These are phyloP conservation scores for Sugiyamaella neomexicana DNA, from an alignment of 1,139 yeast species.

Conservation along the genomic window DNA sequence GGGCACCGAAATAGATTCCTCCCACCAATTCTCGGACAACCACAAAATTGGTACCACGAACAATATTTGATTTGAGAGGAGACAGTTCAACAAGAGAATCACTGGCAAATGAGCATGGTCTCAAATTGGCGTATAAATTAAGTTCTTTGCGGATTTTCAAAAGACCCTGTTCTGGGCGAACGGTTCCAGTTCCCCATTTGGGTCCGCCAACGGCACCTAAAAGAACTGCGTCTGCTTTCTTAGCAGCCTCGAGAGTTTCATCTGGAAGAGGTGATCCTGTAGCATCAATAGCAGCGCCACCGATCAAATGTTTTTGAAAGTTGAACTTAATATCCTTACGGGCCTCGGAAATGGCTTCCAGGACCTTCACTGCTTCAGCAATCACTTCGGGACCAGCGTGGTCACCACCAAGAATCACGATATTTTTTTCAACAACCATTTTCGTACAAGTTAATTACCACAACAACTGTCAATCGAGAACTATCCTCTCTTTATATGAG, in stretches of 20 bases:
- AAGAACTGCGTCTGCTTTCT: conserved; percentile 85
- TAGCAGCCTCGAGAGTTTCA: conserved; percentile 80
- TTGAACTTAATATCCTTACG: conserved; percentile 67
- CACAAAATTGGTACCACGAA: conserved; percentile 83
- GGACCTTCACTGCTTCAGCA: conserved; percentile 86
- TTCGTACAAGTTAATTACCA: too few relatives aligned
- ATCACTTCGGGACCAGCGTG: conserved; percentile 93
- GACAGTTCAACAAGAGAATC: conserved; percentile 81
- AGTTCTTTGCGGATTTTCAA: conserved; percentile 91
- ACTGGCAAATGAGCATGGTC: conserved; percentile 95
- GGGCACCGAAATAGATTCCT: conserved; percentile 95
- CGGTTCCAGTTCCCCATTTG: conserved; percentile 91
- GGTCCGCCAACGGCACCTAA: conserved; percentile 99
- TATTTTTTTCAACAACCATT: conserved; percentile 50
- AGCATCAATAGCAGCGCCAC: conserved; percentile 98
- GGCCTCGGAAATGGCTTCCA: conserved; percentile 68
- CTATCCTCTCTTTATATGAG: conserved; percentile 1
- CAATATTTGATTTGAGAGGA: conserved; percentile 82
- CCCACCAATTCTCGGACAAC: conserved; percentile 97
- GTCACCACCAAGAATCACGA: conserved; percentile 92
- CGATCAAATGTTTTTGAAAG: conserved; percentile 81
- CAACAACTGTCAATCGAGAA: too few relatives aligned
- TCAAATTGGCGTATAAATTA: conserved; percentile 88
- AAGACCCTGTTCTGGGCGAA: conserved; percentile 96
- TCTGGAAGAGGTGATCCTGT: conserved; percentile 93